Percentiles rank a stretch among this genome's conserved stretches.
These are phyloP conservation scores for Candida corydali DNA, from an alignment of 805 yeast species.

Conservation along the genomic window DNA sequence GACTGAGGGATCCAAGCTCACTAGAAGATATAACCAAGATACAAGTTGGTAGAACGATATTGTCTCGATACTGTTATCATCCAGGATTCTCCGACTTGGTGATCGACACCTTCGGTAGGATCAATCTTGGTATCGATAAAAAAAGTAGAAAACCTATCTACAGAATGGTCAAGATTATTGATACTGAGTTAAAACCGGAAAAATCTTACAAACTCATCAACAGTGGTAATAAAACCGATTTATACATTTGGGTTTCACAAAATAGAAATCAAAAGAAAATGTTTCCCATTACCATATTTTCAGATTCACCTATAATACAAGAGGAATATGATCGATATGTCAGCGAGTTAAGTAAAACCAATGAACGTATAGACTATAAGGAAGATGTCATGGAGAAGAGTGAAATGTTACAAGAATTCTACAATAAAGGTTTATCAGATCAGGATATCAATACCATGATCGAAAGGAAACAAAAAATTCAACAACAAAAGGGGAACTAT, in stretches of 20 bases:
- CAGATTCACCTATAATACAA: slow-evolving; percentile 68
- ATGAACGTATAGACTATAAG: slow-evolving; percentile 53
- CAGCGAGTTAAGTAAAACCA: slow-evolving; percentile 55
- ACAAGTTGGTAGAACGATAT: slow-evolving; percentile 71
- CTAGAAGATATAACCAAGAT: slow-evolving; percentile 67
- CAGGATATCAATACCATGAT: slow-evolving; percentile 77
- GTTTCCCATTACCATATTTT: slow-evolving; percentile 73
- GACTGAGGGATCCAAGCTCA: slow-evolving; percentile 40
- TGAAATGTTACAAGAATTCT: slow-evolving; percentile 58
- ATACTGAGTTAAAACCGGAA: slow-evolving; percentile 43
- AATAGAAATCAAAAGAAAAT: slow-evolving; percentile 69
- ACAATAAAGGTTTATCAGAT: slow-evolving; percentile 63
- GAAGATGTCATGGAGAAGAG: slow-evolving; percentile 64
- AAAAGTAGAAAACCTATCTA: slow-evolving; percentile 63
- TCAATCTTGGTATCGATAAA: slow-evolving; percentile 72
- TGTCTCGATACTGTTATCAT: slow-evolving; percentile 73
- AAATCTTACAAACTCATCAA: slow-evolving; percentile 41
- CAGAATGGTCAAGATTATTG: slow-evolving; percentile 79
- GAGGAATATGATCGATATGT: slow-evolving; percentile 74
- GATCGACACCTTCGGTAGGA: slow-evolving; percentile 73
- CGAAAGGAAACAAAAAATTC: slow-evolving; percentile 59
- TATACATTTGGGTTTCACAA: slow-evolving; percentile 71
- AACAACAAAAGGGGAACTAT: slow-evolving; percentile 10
- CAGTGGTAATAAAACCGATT: slow-evolving; percentile 36
- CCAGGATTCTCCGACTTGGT: slow-evolving; percentile 73